Evolutionary conservation across 2,329 filamentous ascomycete genomes (phyloP), one percentile per base, ranked within the genome.

Genomic region (Fusarium tupiense): DNA sequence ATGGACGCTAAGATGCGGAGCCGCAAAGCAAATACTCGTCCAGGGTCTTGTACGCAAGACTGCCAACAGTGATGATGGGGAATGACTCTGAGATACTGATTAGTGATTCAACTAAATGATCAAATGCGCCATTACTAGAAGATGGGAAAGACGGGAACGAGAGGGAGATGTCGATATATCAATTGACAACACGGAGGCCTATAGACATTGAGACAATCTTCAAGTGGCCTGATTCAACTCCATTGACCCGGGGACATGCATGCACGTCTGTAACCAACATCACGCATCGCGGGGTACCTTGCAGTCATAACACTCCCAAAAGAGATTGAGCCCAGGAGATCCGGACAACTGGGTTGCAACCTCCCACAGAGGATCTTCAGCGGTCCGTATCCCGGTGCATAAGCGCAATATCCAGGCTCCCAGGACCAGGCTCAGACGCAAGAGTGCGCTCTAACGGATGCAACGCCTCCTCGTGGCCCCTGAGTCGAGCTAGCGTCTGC

Each of bases 1-100:
- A 29, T 29, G 22, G 33, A 22, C 59, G 44, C 65, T 53, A 61
- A 10, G 19, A 24, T 53, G 60, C 72, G 72, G 72, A 74, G 53
- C 72, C 72, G 72, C 72, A 74, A 37, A 66, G 59, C 59, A 74
- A 67, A 22, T 44, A 57, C 22, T 50, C 37, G 38, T 31, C 37
- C 43, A 13, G 67, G 56, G 49, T 33, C n/a, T 20, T 6, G 22
- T 17, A 43, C 24, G 26, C 13, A n/a, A 14, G n/a, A 37, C 17
- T 19, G 35, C 29, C 43, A 53, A 43, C 61, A 10, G 10, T 6
- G 22, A 43, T 14, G 24, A 46, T 52, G 47, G 29, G 17, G 16
- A 19, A 59, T 59, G 33, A 49, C 31, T 49, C 12, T 8, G 37
- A 14, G 31, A 10, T 22, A 22, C 12, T 29, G 26, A 35, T 58